Evolutionary conservation across 2,329 filamentous ascomycete species (phyloP).

Genomic region (Didymella pomorum): DNA sequence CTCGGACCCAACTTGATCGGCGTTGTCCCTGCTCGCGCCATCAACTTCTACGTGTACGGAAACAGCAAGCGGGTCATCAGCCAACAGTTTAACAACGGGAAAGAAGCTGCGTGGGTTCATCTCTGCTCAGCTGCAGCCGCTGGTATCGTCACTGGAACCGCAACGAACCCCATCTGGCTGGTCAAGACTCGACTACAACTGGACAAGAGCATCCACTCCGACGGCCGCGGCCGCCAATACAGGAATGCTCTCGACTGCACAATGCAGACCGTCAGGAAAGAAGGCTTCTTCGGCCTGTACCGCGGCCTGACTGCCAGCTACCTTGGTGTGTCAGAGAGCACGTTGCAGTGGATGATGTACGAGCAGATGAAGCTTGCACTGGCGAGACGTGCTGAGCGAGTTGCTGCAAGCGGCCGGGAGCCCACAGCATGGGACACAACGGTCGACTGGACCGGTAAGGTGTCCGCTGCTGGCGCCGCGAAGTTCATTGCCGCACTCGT

Average conservation of each 20-base stretch:
- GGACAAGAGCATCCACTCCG: constrained; percentile 79
- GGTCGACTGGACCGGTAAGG: constrained; percentile 79
- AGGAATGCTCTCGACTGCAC: constrained; percentile 89
- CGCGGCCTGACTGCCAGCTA: constrained; percentile 92
- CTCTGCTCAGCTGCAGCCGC: constrained; percentile 78
- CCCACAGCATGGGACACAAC: constrained; percentile 76
- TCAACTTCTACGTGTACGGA: constrained; percentile 94
- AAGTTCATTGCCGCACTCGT: constrained; percentile 85
- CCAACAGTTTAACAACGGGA: constrained; percentile 73
- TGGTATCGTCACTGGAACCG: constrained; percentile 85
- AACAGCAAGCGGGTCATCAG: constrained; percentile 87
- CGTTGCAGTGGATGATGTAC: constrained; percentile 92
- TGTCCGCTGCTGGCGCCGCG: constrained; percentile 79
- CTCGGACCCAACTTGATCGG: constrained; percentile 89
- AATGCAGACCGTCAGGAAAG: constrained; percentile 78
- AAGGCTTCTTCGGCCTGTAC: constrained; percentile 84
- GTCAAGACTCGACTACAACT: constrained; percentile 93
- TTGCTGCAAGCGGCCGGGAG: constrained; percentile 64
- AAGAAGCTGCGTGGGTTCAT: constrained; percentile 78
- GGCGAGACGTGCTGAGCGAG: constrained; percentile 66
- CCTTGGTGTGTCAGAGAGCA: constrained; percentile 87
- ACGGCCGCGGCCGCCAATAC: constrained; percentile 71
- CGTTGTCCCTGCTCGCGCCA: constrained; percentile 86
- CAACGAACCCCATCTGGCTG: constrained; percentile 96
- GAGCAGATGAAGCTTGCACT: constrained; percentile 88